Percentiles rank a stretch among this genome's conserved stretches.
These are phyloP conservation scores for Apiotrichum sp. DNA, from an alignment of 1,284 basidiomycete species.

Conservation along the genomic window DNA sequence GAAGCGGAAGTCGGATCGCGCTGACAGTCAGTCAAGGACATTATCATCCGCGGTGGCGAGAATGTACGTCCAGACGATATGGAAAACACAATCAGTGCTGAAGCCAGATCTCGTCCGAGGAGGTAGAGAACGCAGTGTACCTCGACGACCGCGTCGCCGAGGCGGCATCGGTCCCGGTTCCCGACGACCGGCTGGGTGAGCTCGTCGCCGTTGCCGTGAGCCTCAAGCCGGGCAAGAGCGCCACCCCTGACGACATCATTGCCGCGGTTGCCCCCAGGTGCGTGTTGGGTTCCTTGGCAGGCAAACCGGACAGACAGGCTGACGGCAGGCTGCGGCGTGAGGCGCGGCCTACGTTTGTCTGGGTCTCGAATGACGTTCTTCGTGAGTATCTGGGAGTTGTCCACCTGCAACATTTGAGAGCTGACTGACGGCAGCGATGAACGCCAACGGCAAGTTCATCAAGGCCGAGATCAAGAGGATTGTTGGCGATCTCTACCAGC, in stretches of 20 bases:
- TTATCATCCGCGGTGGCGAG: conserved; percentile 43
- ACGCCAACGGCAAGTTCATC: conserved; percentile 7
- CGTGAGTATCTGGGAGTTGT: conserved; percentile 6
- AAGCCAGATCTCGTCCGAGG: conserved; percentile 29
- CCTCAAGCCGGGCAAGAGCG: conserved; percentile 15
- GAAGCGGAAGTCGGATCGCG: background rate
- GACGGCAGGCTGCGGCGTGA: conserved; percentile 7
- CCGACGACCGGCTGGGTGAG: conserved; percentile 33
- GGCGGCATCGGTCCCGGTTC: conserved; percentile 33
- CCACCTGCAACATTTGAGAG: background rate
- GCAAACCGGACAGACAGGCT: background rate
- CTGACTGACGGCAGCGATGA: background rate
- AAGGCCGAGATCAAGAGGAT: conserved; percentile 8
- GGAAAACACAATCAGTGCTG: background rate
- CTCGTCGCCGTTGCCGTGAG: conserved; percentile 31
- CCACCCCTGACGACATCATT: conserved; percentile 5
- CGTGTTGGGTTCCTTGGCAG: too few species aligned
- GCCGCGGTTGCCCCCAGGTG: background rate
- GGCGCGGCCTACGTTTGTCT: conserved; percentile 12
- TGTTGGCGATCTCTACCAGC: background rate
- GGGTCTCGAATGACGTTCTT: conserved; percentile 3
- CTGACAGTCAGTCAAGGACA: conserved; percentile 22
- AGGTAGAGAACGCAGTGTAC: conserved; percentile 41
- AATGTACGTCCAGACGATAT: conserved; percentile 23
- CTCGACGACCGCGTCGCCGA: conserved; percentile 29